Evolutionary conservation across 2,329 filamentous ascomycete species (phyloP).

Genomic region (Aspergillus sp.): DNA sequence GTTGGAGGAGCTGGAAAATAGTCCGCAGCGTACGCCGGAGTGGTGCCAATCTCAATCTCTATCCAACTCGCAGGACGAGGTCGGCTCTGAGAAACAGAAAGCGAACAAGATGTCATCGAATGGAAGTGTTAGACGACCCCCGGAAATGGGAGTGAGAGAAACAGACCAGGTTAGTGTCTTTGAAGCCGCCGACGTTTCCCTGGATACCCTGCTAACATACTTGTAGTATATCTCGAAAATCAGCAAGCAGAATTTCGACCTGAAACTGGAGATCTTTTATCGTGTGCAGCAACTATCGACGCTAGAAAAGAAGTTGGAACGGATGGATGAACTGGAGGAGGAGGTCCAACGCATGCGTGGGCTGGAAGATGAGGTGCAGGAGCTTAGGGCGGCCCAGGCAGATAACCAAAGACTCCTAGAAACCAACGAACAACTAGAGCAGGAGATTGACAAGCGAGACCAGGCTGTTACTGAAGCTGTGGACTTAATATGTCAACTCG

Average conservation of each 20-base stretch:
- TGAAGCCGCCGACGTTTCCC: not conserved
- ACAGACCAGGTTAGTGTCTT: slow-evolving; percentile 40
- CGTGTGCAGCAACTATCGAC: slow-evolving; percentile 37
- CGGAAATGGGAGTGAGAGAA: slow-evolving; percentile 44
- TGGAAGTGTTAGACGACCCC: slow-evolving; percentile 34
- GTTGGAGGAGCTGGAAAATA: slow-evolving; percentile 25
- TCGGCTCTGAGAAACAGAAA: slow-evolving; percentile 36
- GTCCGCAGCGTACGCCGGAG: slow-evolving; percentile 26
- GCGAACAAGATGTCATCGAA: slow-evolving; percentile 31
- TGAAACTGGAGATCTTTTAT: slow-evolving; percentile 45
- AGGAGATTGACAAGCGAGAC: slow-evolving; percentile 41
- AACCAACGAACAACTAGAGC: slow-evolving; percentile 37
- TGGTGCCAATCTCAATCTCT: slow-evolving; percentile 20
- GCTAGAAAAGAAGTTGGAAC: slow-evolving; percentile 39
- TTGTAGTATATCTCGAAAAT: slow-evolving; percentile 44
- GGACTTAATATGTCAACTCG: slow-evolving; percentile 44
- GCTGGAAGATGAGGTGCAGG: slow-evolving; percentile 36
- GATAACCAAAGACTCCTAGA: slow-evolving; percentile 38
- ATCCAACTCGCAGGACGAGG: slow-evolving; percentile 30
- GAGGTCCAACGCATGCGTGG: slow-evolving; percentile 31
- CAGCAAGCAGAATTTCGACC: slow-evolving; percentile 45
- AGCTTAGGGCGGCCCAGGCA: slow-evolving; percentile 37
- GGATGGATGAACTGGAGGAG: slow-evolving; percentile 39
- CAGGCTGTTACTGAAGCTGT: slow-evolving; percentile 45
- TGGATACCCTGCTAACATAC: slow-evolving; percentile 15